These are phyloP conservation scores for Xylariaceae sp. DNA, from an alignment of 2,329 filamentous ascomycete genomes.

Conservation along the genomic window DNA sequence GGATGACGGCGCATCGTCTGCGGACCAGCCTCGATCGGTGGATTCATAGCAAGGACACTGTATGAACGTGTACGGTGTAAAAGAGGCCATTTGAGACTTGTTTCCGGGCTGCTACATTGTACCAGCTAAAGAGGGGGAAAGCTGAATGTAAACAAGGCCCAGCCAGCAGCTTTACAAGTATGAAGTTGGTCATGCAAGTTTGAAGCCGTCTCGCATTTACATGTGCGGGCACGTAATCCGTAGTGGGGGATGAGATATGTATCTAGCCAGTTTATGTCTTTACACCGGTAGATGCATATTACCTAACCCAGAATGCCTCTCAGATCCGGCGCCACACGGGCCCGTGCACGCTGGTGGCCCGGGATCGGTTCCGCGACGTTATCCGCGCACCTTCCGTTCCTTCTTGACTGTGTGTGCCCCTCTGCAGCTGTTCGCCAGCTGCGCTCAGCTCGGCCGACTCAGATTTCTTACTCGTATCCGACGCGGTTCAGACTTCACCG, in stretches of 20 bases:
- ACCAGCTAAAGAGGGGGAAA: constrained; percentile 13
- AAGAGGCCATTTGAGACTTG: constrained; percentile 30
- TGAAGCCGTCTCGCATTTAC: background rate
- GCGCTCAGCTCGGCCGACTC: no score
- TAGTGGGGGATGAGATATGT: background rate
- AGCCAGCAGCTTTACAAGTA: no score
- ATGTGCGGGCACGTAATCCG: background rate
- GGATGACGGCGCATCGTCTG: constrained; percentile 32
- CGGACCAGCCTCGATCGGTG: constrained; percentile 18
- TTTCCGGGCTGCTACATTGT: constrained; percentile 23
- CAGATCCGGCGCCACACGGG: background rate
- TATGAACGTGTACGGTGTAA: constrained; percentile 60
- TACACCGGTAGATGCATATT: background rate
- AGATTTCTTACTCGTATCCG: no score
- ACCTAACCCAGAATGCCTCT: background rate
- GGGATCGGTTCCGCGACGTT: background rate
- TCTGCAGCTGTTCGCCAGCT: background rate
- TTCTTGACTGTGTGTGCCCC: background rate
- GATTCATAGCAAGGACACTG: constrained; percentile 54
- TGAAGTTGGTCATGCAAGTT: background rate
- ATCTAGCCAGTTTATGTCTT: background rate
- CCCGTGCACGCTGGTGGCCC: no score
- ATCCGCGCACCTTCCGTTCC: background rate
- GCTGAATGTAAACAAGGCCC: background rate
- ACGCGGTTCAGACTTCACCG: no score